Conservation (phyloP, 2,329 filamentous ascomycete species). For the Aspergillus aculeatus region DNA sequence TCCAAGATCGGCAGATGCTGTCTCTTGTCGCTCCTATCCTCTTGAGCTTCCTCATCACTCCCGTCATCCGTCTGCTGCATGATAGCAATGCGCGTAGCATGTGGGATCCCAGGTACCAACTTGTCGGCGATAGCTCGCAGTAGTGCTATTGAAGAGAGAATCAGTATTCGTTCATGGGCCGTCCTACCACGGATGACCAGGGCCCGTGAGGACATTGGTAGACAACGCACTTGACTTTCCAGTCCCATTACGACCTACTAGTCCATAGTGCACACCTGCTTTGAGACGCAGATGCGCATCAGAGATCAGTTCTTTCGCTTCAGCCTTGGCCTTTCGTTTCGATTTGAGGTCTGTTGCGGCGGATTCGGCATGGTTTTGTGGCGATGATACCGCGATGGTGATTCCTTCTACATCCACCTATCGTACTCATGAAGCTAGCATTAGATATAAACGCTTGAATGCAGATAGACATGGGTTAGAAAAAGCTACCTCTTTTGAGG, state of each 20-base stretch:
- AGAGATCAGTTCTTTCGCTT: slow-evolving; percentile 63
- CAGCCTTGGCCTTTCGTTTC: slow-evolving; percentile 53
- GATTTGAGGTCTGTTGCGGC: slow-evolving; percentile 33
- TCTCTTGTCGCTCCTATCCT: slow-evolving; percentile 11
- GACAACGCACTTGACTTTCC: slow-evolving; percentile 69
- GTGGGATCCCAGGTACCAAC: slow-evolving; percentile 72
- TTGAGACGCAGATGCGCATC: slow-evolving; percentile 71
- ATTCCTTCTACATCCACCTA: slow-evolving; percentile 71
- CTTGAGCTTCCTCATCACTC: not conserved
- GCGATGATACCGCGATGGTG: slow-evolving; percentile 60
- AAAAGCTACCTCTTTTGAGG: slow-evolving; percentile 51
- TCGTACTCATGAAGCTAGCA: not conserved
- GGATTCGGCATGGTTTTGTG: slow-evolving; percentile 18
- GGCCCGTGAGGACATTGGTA: not conserved
- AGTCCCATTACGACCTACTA: slow-evolving; percentile 76
- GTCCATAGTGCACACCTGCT: slow-evolving; percentile 70
- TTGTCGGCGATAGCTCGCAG: slow-evolving; percentile 74
- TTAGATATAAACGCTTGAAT: not conserved
- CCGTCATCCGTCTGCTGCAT: slow-evolving; percentile 62
- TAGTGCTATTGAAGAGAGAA: slow-evolving; percentile 54
- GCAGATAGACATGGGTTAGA: not conserved
- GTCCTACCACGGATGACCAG: not conserved
- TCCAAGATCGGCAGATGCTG: slow-evolving; percentile 58
- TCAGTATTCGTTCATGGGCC: not conserved
- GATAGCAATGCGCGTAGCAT: slow-evolving; percentile 64